These are phyloP conservation scores for Inga leiocalycina DNA, from an alignment of 306 rosid genomes.

Conservation along the genomic window DNA sequence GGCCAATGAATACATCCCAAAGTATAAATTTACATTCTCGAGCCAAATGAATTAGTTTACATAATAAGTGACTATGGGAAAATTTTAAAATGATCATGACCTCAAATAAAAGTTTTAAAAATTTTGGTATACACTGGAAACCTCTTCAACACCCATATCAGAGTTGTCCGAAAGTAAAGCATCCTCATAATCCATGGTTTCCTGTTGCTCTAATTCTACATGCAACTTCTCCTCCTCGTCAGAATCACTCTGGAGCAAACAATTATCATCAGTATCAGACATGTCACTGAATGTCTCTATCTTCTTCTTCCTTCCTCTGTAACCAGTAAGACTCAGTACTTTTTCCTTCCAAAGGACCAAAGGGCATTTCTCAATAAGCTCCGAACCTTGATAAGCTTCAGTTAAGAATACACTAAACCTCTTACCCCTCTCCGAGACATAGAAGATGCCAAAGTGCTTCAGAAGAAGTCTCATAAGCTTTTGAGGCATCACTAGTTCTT, in stretches of 20 bases:
- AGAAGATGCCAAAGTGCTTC: slow-evolving; percentile 84
- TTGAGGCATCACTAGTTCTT: slow-evolving; percentile 88
- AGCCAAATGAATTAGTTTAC: neutral
- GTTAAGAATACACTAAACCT: slow-evolving; percentile 80
- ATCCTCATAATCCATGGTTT: slow-evolving; percentile 40
- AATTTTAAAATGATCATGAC: neutral
- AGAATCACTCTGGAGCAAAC: slow-evolving; percentile 38
- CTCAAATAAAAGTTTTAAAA: slow-evolving; percentile 19
- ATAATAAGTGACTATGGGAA: neutral
- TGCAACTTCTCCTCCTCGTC: slow-evolving; percentile 44
- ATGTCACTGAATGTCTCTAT: slow-evolving; percentile 53
- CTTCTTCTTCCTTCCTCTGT: slow-evolving; percentile 65
- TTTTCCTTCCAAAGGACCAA: slow-evolving; percentile 69
- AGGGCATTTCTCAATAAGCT: slow-evolving; percentile 78
- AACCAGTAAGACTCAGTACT: slow-evolving; percentile 51
- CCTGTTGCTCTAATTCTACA: slow-evolving; percentile 45
- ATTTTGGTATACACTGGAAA: slow-evolving; percentile 42
- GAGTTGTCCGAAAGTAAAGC: slow-evolving; percentile 37
- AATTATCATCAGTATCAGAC: slow-evolving; percentile 60
- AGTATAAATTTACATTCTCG: slow-evolving; percentile 3
- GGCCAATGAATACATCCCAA: slow-evolving; percentile 8
- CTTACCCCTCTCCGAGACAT: slow-evolving; percentile 95
- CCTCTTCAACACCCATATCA: slow-evolving; percentile 67
- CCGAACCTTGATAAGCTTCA: slow-evolving; percentile 75
- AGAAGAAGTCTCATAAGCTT: slow-evolving; percentile 87